phyloP scores from a whole-genome alignment of 768 basidiomycete species.

The Sporobolomyces roseus region DNA sequence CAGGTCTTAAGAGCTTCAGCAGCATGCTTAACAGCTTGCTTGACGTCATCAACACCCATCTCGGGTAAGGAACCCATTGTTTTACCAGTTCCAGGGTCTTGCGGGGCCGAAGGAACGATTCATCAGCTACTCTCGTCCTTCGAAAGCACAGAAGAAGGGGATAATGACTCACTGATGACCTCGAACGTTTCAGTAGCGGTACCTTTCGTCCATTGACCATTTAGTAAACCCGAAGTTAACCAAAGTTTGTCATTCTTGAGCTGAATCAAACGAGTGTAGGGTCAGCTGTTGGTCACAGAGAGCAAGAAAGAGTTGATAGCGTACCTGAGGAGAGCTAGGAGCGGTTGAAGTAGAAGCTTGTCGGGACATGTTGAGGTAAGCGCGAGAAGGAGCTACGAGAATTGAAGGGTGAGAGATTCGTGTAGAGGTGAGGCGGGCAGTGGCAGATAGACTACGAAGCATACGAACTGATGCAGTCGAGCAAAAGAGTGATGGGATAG shows the following conservation, averaged over 20 bases:
- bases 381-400: not conserved
- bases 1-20: slow-evolving; percentile 73
- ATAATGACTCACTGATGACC: slow-evolving; percentile 61
- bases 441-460: slow-evolving; percentile 10
- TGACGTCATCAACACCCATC: slow-evolving; percentile 78
- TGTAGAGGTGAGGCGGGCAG: slow-evolving; percentile 1
- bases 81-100: slow-evolving; percentile 84
- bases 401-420: slow-evolving; percentile 2
- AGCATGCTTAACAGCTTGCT: slow-evolving; percentile 78
- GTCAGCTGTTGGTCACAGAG: not conserved
- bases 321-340: slow-evolving; percentile 1
- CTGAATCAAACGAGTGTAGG: slow-evolving; percentile 11
- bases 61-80: slow-evolving; percentile 82
- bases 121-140: not conserved
- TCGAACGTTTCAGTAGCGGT: slow-evolving; percentile 65
- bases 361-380: slow-evolving; percentile 2
- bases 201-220: slow-evolving; percentile 83
- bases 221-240: slow-evolving; percentile 70
- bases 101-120: not conserved
- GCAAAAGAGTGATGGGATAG: not conserved
- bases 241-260: slow-evolving; percentile 73
- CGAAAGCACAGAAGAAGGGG: not conserved
- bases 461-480: not conserved
- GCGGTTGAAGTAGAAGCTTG: slow-evolving; percentile 8
- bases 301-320: not conserved